These are phyloP conservation scores for Aspergillus haitiensis DNA, from an alignment of 495 filamentous ascomycete genomes.

Conservation along the genomic window DNA sequence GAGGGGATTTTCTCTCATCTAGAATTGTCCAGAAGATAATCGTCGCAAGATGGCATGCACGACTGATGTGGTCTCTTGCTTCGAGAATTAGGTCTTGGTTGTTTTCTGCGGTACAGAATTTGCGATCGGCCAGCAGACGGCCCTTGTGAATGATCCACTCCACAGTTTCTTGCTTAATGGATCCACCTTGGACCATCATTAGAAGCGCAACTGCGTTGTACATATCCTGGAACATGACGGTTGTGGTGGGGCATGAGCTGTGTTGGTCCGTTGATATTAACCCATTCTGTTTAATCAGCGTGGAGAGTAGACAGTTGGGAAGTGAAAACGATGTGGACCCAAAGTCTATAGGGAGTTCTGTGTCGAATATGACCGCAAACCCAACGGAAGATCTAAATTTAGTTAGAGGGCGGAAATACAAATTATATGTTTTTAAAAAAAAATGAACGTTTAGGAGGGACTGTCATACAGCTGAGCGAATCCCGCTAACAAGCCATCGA, in stretches of 20 bases:
- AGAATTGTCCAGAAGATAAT: neutral
- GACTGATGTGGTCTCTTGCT: neutral
- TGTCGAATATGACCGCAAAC: neutral
- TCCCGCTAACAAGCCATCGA: conserved; percentile 1
- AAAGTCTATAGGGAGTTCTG: neutral
- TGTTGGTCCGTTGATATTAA: neutral
- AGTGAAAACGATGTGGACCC: neutral
- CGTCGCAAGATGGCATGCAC: neutral
- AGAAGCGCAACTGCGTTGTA: neutral
- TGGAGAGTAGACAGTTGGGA: neutral
- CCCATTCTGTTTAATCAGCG: neutral
- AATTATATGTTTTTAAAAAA: no score
- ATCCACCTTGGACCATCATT: neutral
- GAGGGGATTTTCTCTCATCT: neutral
- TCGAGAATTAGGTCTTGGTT: neutral
- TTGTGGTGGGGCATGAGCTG: neutral
- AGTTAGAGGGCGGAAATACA: neutral
- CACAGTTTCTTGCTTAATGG: neutral
- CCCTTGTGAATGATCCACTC: conserved; percentile 6
- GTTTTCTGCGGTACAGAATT: neutral
- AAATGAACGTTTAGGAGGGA: neutral
- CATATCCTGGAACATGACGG: conserved; percentile 1
- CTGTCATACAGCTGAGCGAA: conserved; percentile 1
- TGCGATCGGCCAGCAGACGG: neutral
- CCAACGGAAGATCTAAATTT: neutral